Evolutionary conservation across 1,284 basidiomycete genomes (phyloP), one percentile per base, ranked within the genome.

Genomic region (Cystobasidiaceae sp.): DNA sequence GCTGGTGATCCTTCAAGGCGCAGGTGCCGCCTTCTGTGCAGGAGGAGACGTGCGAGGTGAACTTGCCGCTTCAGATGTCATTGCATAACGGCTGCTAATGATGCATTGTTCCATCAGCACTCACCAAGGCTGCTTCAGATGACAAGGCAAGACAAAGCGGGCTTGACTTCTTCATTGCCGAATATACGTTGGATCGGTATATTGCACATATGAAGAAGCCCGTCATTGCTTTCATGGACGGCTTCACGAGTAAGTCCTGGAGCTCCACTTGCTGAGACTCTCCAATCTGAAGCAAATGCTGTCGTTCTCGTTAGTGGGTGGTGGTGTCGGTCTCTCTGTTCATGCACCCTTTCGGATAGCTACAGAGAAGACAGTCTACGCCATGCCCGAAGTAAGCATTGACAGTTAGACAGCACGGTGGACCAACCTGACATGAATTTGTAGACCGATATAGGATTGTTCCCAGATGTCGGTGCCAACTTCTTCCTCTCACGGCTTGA

Each of bases 171-270:
- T 98, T 99, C 82, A 86, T 87, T 77, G 82, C 84, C 74, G 96
- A 99, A 86, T 97, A 96, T 75, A 86, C 90, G 75, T 80, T 94
- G 73, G 91, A 97, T 80, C 91, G 89, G 77, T 80, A 85, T 58
- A 80, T 98, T 59, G 89, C 90, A 5, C 82, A 84, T 1, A 78
- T 92, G 57, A 82, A 82, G 33, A 93, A 93, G 76, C 89, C 91
- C 11, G 96, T 97, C 77, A 83, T 98, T 41, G 85, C 85, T 48
- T 80, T 98, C 68, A 85, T 97, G 78, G 90, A 97, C 75, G 93
- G 93, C 21, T 83, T 88, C 66, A 93, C 91, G 13, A 89, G 91
- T 94, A 75, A 71, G 89, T 83, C 52, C 67, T 43, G 67, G n/a
- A 11, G 34, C n/a, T 41, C 52, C 21, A 39, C 11, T 11, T 39